phyloP scores from a whole-genome alignment of 371 early-diverging fungal genomes.

The Blakeslea trispora region DNA sequence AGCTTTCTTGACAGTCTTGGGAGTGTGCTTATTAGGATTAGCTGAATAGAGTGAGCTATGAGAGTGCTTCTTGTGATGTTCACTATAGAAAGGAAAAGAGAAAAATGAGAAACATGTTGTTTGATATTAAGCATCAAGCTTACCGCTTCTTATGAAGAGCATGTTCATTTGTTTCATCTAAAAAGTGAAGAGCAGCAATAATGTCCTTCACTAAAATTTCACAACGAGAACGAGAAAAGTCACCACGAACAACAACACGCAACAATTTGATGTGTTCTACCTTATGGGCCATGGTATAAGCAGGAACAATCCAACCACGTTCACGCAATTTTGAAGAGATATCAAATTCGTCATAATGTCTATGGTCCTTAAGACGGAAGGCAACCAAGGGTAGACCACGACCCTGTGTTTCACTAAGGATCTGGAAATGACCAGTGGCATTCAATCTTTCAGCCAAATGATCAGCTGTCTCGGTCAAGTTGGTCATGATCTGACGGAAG shows the following conservation, averaged over 20 bases:
- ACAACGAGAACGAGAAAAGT: slow-evolving; percentile 50
- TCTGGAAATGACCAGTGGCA: slow-evolving; percentile 58
- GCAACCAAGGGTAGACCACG: slow-evolving; percentile 70
- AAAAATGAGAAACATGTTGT: background rate
- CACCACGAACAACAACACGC: slow-evolving; percentile 60
- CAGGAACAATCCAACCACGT: slow-evolving; percentile 66
- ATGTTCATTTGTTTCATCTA: slow-evolving; percentile 34
- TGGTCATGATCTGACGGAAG: slow-evolving; percentile 61
- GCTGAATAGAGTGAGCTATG: slow-evolving; percentile 27
- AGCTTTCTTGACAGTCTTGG: background rate
- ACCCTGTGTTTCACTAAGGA: slow-evolving; percentile 50
- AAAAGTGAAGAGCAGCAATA: slow-evolving; percentile 33
- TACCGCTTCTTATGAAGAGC: slow-evolving; percentile 21
- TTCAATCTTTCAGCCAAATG: slow-evolving; percentile 55
- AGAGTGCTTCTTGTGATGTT: slow-evolving; percentile 22
- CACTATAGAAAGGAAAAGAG: slow-evolving; percentile 17
- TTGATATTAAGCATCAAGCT: background rate
- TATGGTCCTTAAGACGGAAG: slow-evolving; percentile 46
- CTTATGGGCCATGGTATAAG: slow-evolving; percentile 56
- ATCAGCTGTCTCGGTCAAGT: slow-evolving; percentile 49
- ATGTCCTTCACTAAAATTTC: slow-evolving; percentile 44
- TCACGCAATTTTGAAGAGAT: slow-evolving; percentile 51
- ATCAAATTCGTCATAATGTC: slow-evolving; percentile 52
- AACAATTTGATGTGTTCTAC: slow-evolving; percentile 49
- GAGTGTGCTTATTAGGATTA: slow-evolving; percentile 10